These are phyloP conservation scores for Leccinellum rugosiceps DNA, from an alignment of 768 basidiomycete species.

Conservation along the genomic window DNA sequence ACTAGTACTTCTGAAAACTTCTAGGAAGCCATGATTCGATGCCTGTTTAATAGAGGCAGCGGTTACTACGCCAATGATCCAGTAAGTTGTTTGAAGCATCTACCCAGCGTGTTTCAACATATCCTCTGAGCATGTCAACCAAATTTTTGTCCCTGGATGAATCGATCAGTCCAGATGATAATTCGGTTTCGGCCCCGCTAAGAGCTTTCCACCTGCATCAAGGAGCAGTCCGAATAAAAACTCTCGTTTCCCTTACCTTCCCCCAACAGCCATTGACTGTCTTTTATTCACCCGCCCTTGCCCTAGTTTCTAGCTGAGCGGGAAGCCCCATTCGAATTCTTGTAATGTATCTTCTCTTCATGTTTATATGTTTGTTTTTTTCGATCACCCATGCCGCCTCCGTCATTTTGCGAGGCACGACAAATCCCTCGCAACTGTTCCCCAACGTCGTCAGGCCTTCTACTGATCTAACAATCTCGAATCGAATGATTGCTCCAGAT, in stretches of 20 bases:
- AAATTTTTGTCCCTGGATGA: neutral
- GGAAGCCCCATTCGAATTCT: neutral
- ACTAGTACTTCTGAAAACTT: too few species aligned
- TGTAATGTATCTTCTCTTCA: slow-evolving; percentile 14
- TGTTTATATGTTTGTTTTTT: slow-evolving; percentile 4
- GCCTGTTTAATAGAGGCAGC: too few species aligned
- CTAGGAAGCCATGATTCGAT: too few species aligned
- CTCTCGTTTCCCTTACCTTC: neutral
- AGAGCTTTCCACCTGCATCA: neutral
- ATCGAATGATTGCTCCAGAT: slow-evolving; percentile 44
- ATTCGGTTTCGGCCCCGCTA: neutral
- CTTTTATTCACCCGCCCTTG: neutral
- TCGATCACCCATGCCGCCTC: slow-evolving; percentile 13
- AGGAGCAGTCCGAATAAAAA: neutral
- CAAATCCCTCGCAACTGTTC: neutral
- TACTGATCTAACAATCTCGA: slow-evolving; percentile 37
- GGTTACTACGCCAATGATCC: too few species aligned
- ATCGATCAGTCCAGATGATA: neutral
- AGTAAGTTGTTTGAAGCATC: too few species aligned
- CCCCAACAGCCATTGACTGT: neutral
- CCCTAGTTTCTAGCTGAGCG: neutral
- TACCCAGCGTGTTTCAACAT: too few species aligned
- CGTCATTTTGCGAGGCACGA: slow-evolving; percentile 13
- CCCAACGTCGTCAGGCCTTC: slow-evolving; percentile 11
- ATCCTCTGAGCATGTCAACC: too few species aligned